Evolutionary conservation across 768 basidiomycete genomes (phyloP), one percentile per base, ranked within the genome.

Genomic region (Suillus discolor): DNA sequence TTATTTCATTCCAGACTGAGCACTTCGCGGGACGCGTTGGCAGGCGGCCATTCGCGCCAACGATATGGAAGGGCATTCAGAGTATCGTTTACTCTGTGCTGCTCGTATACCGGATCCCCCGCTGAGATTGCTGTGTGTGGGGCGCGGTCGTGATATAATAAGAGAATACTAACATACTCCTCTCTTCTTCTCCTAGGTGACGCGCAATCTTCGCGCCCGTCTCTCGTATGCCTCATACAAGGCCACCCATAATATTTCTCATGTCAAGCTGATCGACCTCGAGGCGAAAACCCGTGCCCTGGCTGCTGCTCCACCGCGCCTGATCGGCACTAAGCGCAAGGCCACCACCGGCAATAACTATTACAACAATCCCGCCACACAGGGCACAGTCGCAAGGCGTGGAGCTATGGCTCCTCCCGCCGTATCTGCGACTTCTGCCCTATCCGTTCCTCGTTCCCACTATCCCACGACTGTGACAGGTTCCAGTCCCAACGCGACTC

Each of bases 221-320:
- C 85, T 95, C 61, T 85, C 91, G 0, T 92, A 93, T 77, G 93
- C 93, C 28, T 89, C 90, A 2, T 93, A 90, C 84, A 94, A 94
- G 79, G 91, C 93, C 6, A 83, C 84, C 16, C 85, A 92, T 76
- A 90, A 92, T 74, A 78, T 91, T 63, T 80, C 89, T 12, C 85
- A 88, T 63, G 79, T 87, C 60, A 82, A 89, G 54, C 79, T 93
- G 59, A 83, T 84, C 71, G 91, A 93, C 67, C 84, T 93, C 57
- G 93, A 94, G 75, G 83, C 85, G 18, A 87, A 88, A 71, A 78
- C 80, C 47, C 79, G 77, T 62, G 72, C 69, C 66, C 83, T 85
- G 71, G 76, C 78, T 63, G 79, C 80, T 66, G 75, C 80, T 57
- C 80, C 82, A 67, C 75, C 81, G 77, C 84, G 86, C 76, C 78